phyloP scores from a whole-genome alignment of 805 yeast genomes.

The Lipomyces spencermartinsiae region DNA sequence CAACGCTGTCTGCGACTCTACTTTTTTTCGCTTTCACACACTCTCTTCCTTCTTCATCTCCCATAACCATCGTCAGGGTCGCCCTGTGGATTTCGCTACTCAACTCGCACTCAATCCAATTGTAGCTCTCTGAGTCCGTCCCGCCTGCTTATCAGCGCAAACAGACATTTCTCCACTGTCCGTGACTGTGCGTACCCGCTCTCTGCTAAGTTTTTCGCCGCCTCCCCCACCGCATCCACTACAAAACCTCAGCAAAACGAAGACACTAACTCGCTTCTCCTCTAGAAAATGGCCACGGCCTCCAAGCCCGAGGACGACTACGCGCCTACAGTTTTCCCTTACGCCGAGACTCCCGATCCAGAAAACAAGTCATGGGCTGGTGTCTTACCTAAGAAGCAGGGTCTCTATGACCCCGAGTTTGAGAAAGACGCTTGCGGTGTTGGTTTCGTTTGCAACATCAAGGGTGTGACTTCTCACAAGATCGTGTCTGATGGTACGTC shows the following conservation, averaged over 20 bases:
- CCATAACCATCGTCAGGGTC: conserved; percentile 7
- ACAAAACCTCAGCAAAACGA: conserved; percentile 25
- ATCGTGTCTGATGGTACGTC: conserved; percentile 83
- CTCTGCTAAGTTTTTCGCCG: not conserved
- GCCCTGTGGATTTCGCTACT: not conserved
- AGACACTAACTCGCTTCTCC: conserved; percentile 33
- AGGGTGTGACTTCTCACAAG: conserved; percentile 86
- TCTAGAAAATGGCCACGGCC: conserved; percentile 15
- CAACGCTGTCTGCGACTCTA: conserved; percentile 5
- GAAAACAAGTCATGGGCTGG: conserved; percentile 92
- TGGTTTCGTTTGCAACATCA: conserved; percentile 94
- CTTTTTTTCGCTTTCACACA: conserved; percentile 19
- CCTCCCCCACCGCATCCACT: not conserved
- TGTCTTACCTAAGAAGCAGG: conserved; percentile 82
- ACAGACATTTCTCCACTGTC: not conserved
- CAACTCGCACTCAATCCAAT: not conserved
- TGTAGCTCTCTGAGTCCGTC: not conserved
- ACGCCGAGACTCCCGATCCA: conserved; percentile 47
- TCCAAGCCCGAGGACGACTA: conserved; percentile 28
- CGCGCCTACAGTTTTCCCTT: conserved; percentile 33
- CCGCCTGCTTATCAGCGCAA: not conserved
- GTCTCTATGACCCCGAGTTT: conserved; percentile 88
- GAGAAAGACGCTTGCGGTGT: conserved; percentile 99
- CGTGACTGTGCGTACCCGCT: conserved; percentile 8
- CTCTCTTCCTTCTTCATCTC: conserved; percentile 12